Evolutionary conservation across 768 basidiomycete species (phyloP), one percentile per base, ranked within the genome.

Genomic region (Macrolepiota fuliginosa): DNA sequence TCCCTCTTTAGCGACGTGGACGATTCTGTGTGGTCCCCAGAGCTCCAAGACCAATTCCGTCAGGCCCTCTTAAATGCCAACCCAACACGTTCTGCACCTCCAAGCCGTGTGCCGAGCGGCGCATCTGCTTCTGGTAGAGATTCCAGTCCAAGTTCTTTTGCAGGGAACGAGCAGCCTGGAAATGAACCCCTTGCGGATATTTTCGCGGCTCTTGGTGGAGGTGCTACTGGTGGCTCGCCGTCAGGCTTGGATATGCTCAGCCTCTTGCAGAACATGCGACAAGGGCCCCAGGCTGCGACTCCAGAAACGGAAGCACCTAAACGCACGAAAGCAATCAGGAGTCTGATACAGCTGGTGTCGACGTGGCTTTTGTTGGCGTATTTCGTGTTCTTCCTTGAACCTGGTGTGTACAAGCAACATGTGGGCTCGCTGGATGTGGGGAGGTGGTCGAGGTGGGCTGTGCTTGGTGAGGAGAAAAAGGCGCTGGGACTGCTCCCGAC

Each of bases 31-130:
- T 90, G 87, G 89, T 82, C 84, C 9, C 75, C 83, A 47, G 86
- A 91, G 62, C 87, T 90, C 62, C 89, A 90, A 67, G 77, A 77
- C 58, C 85, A 88, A 64, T 81, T 91, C 64, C 76, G 91, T 73
- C 82, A 83, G 62, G 88, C 89, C 1, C 76, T 92, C 32, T 80
- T 90, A 67, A 69, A 68, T 61, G 72, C 71, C 36, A 67, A 70
- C 25, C 25, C 60, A 7, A 5, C 55, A 52, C 55, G 39, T 46
- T 53, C 55, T 62, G n/a, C 29, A 40, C 19, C 39, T 13, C 76
- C 73, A 69, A 35, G 72, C 68, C 36, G 59, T 66, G 45, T 58
- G 32, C 51, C 61, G 25, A 40, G 61, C 65, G 19, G 56, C 63
- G 37, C 65, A 65, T 27, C 62, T 71, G 37, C 69, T 72, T 3